These are phyloP conservation scores for Phaffomyces opuntiae DNA, from an alignment of 805 yeast species.

Conservation along the genomic window DNA sequence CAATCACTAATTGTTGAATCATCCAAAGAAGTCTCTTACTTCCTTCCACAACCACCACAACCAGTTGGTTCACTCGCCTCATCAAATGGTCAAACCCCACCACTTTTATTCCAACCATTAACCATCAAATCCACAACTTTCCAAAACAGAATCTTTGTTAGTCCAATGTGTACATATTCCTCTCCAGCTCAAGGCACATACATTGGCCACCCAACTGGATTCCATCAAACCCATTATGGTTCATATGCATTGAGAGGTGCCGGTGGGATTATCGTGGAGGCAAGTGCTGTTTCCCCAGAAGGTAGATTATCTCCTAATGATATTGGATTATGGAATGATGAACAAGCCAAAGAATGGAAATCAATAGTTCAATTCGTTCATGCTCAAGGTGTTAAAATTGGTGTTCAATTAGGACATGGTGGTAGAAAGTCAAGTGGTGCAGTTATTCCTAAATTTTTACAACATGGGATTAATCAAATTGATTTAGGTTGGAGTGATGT, in stretches of 20 bases:
- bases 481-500: constrained; percentile 33
- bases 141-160: constrained; percentile 46
- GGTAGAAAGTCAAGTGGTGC: constrained; percentile 42
- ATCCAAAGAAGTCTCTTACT: constrained; percentile 1
- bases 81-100: constrained; percentile 10
- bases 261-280: constrained; percentile 42
- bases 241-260: constrained; percentile 41
- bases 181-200: constrained; percentile 21
- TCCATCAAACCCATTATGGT: constrained; percentile 45
- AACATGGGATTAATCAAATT: constrained; percentile 24
- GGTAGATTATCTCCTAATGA: constrained; percentile 40
- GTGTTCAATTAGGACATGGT: constrained; percentile 49
- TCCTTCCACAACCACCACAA: constrained; percentile 2
- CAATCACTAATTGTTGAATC: constrained; percentile 3
- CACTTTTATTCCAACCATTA: constrained; percentile 17
- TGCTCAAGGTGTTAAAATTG: constrained; percentile 37
- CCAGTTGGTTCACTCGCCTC: constrained; percentile 2
- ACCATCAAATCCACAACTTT: constrained; percentile 20
- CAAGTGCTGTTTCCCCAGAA: constrained; percentile 32
- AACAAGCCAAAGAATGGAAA: constrained; percentile 35
- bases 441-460: constrained; percentile 25
- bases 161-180: constrained; percentile 52
- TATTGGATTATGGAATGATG: constrained; percentile 45
- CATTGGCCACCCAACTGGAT: constrained; percentile 36
- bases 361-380: constrained; percentile 40